A percentile compares a stretch with the other conserved stretches of the same genome.
Evolutionary conservation across 1,139 yeast genomes (phyloP).

Genomic region (Kurtzmaniella quercitrusa): DNA sequence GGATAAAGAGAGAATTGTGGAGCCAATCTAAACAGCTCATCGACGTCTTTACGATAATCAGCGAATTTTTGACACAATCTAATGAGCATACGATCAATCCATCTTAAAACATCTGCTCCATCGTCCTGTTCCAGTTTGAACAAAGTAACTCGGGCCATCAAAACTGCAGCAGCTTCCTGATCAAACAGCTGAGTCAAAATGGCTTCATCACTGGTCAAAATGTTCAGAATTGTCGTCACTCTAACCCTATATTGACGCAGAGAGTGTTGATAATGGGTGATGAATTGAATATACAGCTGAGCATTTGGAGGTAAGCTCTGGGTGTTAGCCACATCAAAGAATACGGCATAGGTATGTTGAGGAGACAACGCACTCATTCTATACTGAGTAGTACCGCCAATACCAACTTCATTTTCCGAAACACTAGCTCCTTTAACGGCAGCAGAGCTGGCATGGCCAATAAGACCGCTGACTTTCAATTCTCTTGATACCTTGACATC

Average conservation of each 20-base stretch:
- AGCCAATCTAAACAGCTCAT: constrained; percentile 43
- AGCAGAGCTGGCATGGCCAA: constrained; percentile 87
- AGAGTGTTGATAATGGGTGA: constrained; percentile 75
- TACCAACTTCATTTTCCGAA: constrained; percentile 89
- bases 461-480: constrained; percentile 84
- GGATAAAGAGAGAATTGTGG: constrained; percentile 63
- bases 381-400: constrained; percentile 90
- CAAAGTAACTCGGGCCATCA: constrained; percentile 91
- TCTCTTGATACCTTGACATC: constrained; percentile 89
- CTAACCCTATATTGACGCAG: constrained; percentile 82
- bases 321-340: constrained; percentile 75
- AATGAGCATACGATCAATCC: constrained; percentile 50
- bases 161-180: constrained; percentile 97
- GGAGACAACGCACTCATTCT: constrained; percentile 81
- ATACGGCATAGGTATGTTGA: constrained; percentile 78
- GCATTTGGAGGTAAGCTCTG: constrained; percentile 44
- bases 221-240: constrained; percentile 82
- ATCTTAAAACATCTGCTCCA: constrained; percentile 49
- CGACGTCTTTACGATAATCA: constrained; percentile 46
- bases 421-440: constrained; percentile 63
- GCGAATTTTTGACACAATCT: constrained; percentile 50
- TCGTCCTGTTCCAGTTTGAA: constrained; percentile 76
- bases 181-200: constrained; percentile 72
- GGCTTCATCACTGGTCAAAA: constrained; percentile 48
- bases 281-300: constrained; percentile 62